Base-by-base conservation (phyloP, 75 land plant genomes). In the Cunninghamia lanceolata region DNA sequence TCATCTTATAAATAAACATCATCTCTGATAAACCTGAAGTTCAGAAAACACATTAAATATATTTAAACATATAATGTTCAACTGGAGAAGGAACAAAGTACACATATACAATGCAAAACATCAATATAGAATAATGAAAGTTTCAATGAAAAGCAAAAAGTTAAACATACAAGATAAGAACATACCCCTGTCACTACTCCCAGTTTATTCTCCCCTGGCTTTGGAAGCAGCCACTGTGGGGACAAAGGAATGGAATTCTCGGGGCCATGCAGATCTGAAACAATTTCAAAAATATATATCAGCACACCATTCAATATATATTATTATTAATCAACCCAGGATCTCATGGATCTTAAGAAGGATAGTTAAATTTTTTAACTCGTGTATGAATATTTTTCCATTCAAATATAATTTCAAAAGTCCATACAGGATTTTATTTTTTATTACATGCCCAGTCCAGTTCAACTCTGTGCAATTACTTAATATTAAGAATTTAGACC, bases 191-290 rank as follows among this genome's bases (percentile, higher is more conserved):
- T 34, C 40, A 80, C 85, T 16, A 82, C 45, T 86, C 88, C 92
- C 38, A 74, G 85, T 86, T 89, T 94, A 81, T 19, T 89, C 86
- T 91, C 99, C 63, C 91, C 96, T 39, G 93, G 84, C 87, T 98
- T 98, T 75, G 99, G 89, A 28, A 93, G 90, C 84, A 98, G 95
- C 99, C 99, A 98, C 89, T 98, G 99, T 36, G 99, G 99, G 76
- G 99, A 96, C 83, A 98, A 99, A 34, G 99, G 99, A 83, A 96
- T 89, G 43, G 88, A 78, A 87, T 85, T 93, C 70, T 96, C 95
- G 82, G 92, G 71, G 36, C 93, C 94, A 79, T 90, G 92, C 52
- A 92, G 52, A 89, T 95, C 98, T 95, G 98, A 88, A 91, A 47
- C 71, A 47, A 86, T 70, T 34, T 47, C 76, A 85, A 30, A 85